These are phyloP conservation scores for Wickerhamiella bombiphila DNA, from an alignment of 805 yeast genomes.

Conservation along the genomic window DNA sequence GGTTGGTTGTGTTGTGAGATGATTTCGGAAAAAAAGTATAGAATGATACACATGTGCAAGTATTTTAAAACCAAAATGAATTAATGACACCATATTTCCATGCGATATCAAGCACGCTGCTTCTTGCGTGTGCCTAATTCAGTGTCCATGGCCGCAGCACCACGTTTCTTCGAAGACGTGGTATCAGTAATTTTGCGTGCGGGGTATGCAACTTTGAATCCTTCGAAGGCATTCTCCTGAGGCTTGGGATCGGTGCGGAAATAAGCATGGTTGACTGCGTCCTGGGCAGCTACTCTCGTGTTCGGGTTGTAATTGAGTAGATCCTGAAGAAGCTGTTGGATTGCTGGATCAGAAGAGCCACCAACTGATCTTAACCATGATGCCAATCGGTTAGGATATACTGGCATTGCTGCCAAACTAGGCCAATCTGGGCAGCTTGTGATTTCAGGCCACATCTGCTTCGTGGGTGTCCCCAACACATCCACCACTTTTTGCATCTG, in stretches of 20 bases:
- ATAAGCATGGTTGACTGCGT: constrained; percentile 63
- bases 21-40: too few species aligned
- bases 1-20: too few species aligned
- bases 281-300: constrained; percentile 59
- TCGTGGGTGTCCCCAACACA: constrained; percentile 79
- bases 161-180: not conserved
- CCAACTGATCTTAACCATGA: constrained; percentile 83
- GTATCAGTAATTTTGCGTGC: constrained; percentile 45
- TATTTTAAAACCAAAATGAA: too few species aligned
- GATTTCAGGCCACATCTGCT: constrained; percentile 64
- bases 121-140: not conserved
- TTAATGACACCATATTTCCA: too few species aligned
- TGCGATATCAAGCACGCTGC: not conserved
- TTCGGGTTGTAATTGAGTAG: constrained; percentile 75
- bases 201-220: constrained; percentile 63
- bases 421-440: constrained; percentile 72
- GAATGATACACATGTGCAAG: too few species aligned
- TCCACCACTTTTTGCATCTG: constrained; percentile 85
- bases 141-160: not conserved
- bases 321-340: constrained; percentile 47
- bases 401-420: constrained; percentile 42
- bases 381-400: constrained; percentile 53
- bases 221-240: constrained; percentile 64
- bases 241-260: constrained; percentile 60
- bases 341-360: constrained; percentile 52